phyloP scores from a whole-genome alignment of 306 rosid species.

The Mimosa pudica region DNA sequence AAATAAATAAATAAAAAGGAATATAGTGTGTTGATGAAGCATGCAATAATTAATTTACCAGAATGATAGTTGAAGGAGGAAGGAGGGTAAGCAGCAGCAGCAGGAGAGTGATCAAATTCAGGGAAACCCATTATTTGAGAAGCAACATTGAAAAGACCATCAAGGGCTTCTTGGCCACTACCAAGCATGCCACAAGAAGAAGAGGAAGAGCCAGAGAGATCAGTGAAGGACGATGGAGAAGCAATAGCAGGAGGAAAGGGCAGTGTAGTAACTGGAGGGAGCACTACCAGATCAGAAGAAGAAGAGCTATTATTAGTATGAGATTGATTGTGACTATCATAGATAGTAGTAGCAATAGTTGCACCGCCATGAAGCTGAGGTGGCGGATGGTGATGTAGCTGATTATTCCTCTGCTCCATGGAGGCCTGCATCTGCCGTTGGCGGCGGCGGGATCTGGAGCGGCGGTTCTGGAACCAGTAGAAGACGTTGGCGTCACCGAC shows the following conservation, averaged over 20 bases:
- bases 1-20: not conserved
- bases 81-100: conserved; percentile 45
- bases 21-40: conserved; percentile 5
- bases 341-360: conserved; percentile 36
- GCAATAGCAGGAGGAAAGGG: conserved; percentile 24
- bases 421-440: conserved; percentile 82
- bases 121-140: conserved; percentile 56
- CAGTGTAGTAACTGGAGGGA: not conserved
- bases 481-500: conserved; percentile 97
- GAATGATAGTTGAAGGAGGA: conserved; percentile 58
- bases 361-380: conserved; percentile 35
- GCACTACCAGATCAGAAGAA: not conserved
- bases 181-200: conserved; percentile 31
- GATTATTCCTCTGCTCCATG: conserved; percentile 45
- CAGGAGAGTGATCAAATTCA: conserved; percentile 54
- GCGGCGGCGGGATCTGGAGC: conserved; percentile 96
- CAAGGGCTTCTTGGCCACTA: conserved; percentile 5
- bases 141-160: conserved; percentile 42
- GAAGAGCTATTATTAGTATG: not conserved
- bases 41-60: conserved; percentile 57
- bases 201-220: conserved; percentile 55
- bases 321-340: conserved; percentile 16
- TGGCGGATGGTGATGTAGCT: not conserved
- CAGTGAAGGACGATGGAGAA: not conserved
- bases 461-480: conserved; percentile 97